A percentile compares a stretch with the other conserved stretches of the same genome.
These are phyloP conservation scores for Fusarium palustre DNA, from an alignment of 2,329 filamentous ascomycete species.

Conservation along the genomic window DNA sequence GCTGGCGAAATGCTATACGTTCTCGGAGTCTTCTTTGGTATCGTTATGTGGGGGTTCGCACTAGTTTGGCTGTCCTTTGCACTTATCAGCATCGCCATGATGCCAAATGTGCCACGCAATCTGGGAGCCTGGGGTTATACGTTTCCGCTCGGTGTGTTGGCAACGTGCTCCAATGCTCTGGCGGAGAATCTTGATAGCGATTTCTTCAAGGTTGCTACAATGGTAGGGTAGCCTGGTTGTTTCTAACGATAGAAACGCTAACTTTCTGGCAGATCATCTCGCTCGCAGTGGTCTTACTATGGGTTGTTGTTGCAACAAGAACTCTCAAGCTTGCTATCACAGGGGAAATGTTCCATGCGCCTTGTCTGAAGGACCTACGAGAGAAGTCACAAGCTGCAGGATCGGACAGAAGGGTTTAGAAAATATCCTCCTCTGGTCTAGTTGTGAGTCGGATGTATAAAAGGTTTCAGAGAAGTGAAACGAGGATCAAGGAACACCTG, in stretches of 20 bases:
- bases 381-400: slow-evolving; percentile 49
- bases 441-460: background rate
- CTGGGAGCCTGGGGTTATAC: slow-evolving; percentile 63
- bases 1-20: slow-evolving; percentile 65
- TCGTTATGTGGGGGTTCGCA: slow-evolving; percentile 60
- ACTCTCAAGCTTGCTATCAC: slow-evolving; percentile 54
- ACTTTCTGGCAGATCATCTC: slow-evolving; percentile 53
- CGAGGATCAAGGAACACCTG: background rate
- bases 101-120: slow-evolving; percentile 54
- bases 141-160: slow-evolving; percentile 60
- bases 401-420: slow-evolving; percentile 47
- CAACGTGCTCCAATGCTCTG: slow-evolving; percentile 56
- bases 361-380: slow-evolving; percentile 56
- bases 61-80: slow-evolving; percentile 59
- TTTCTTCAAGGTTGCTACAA: slow-evolving; percentile 58
- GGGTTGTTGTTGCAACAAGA: slow-evolving; percentile 56
- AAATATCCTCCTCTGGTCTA: background rate
- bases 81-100: slow-evolving; percentile 56
- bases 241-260: background rate
- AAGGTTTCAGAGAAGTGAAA: background rate
- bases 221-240: slow-evolving; percentile 42
- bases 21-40: slow-evolving; percentile 61
- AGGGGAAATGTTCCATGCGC: slow-evolving; percentile 60
- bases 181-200: slow-evolving; percentile 56
- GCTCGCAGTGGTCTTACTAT: slow-evolving; percentile 56